Conservation (phyloP, 1,139 yeast genomes). For the Pichia sp. region DNA sequence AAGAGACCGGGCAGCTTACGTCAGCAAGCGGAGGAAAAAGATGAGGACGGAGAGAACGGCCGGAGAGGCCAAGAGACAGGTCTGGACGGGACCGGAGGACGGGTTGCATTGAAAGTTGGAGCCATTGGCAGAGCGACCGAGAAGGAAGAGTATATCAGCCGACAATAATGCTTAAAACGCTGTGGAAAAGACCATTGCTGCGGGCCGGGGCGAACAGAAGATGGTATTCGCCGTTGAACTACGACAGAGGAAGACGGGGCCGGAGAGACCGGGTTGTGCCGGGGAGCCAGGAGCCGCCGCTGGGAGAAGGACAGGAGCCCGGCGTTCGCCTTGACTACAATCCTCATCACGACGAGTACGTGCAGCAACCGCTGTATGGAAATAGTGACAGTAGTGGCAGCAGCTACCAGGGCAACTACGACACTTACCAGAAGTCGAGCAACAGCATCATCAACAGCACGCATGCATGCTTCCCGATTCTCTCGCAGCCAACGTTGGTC, state of each 20-base stretch:
- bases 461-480: slow-evolving; percentile 40
- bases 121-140: too few species aligned
- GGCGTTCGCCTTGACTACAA: background rate
- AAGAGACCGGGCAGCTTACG: background rate
- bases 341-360: background rate
- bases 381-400: background rate
- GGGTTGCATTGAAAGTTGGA: too few species aligned
- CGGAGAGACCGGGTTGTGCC: background rate
- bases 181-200: background rate
- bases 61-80: background rate
- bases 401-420: background rate
- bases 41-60: too few species aligned
- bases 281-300: background rate
- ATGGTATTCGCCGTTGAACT: slow-evolving; percentile 20
- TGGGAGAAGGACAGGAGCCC: background rate
- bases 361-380: background rate
- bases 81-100: background rate
- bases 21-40: background rate
- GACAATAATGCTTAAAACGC: background rate
- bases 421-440: background rate
- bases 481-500: slow-evolving; percentile 69
- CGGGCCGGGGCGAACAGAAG: slow-evolving; percentile 1
- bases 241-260: slow-evolving; percentile 6
- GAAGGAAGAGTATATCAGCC: too few species aligned
- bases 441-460: slow-evolving; percentile 8